Conservation (phyloP, 345 rosid species). For the Erucastrum elatum region DNA sequence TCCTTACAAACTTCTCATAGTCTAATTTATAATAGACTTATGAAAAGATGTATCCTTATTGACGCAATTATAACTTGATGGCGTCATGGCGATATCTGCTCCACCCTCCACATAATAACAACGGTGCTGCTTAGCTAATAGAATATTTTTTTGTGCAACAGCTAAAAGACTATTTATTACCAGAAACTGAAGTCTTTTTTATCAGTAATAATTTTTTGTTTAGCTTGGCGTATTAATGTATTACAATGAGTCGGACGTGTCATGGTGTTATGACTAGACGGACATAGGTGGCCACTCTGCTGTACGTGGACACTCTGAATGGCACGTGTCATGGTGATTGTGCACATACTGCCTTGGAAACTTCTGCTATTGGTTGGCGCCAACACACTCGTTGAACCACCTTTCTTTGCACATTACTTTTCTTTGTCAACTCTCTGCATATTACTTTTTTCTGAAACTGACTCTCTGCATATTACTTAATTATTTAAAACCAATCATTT, state of each 20-base stretch:
- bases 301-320: background rate
- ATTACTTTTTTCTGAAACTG: no score
- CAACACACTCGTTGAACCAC: no score
- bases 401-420: slow-evolving; percentile 1
- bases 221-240: background rate
- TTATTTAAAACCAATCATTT: no score
- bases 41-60: background rate
- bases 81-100: background rate
- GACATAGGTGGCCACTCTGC: slow-evolving; percentile 9
- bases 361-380: no score
- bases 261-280: slow-evolving; percentile 16
- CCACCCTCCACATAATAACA: background rate
- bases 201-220: background rate
- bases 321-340: slow-evolving; percentile 21
- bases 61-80: background rate
- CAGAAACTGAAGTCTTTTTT: background rate
- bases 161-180: background rate
- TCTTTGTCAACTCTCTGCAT: no score
- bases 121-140: background rate
- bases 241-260: background rate
- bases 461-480: no score
- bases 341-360: slow-evolving; percentile 19
- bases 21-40: background rate
- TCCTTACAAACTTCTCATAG: background rate
- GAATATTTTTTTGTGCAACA: no score